These are phyloP conservation scores for Juglanconis juglandina DNA, from an alignment of 2,329 filamentous ascomycete genomes.

Conservation along the genomic window DNA sequence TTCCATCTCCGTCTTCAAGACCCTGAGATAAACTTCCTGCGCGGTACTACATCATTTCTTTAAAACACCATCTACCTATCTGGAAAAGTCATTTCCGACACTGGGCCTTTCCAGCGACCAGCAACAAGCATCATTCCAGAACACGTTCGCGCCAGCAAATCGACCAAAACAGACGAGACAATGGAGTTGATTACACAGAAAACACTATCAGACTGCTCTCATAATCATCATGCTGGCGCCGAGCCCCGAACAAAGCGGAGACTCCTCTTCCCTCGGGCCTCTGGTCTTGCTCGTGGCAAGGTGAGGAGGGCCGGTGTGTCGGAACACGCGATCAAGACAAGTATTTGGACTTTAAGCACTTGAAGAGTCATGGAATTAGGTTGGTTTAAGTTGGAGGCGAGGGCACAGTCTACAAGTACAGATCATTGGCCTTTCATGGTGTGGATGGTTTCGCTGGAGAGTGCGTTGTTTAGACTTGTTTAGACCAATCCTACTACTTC, in stretches of 20 bases:
- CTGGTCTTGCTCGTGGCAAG: constrained; percentile 16
- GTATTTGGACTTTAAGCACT: not conserved
- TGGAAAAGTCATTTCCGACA: too few relatives aligned
- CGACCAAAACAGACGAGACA: not conserved
- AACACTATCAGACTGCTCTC: constrained; percentile 7
- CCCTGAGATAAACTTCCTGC: too few relatives aligned
- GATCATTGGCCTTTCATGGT: too few relatives aligned
- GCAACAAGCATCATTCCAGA: too few relatives aligned
- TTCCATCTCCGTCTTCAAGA: too few relatives aligned
- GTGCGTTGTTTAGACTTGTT: too few relatives aligned
- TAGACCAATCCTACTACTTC: too few relatives aligned
- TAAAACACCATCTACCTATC: too few relatives aligned
- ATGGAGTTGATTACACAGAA: constrained; percentile 11
- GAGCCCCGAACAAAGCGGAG: constrained; percentile 2
- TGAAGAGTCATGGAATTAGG: not conserved
- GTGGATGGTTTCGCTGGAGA: too few relatives aligned
- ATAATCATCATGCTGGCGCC: constrained; percentile 6
- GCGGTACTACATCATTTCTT: too few relatives aligned
- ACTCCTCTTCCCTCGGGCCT: constrained; percentile 14
- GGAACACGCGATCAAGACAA: constrained; percentile 16
- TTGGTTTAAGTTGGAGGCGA: too few relatives aligned
- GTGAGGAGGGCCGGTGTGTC: constrained; percentile 14
- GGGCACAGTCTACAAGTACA: not conserved
- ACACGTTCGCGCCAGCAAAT: too few relatives aligned
- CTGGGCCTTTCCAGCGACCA: not conserved